A percentile compares a stretch with the other conserved stretches of the same genome.
phyloP scores from a whole-genome alignment of 345 rosid genomes.

The Melaleuca quinquenervia region DNA sequence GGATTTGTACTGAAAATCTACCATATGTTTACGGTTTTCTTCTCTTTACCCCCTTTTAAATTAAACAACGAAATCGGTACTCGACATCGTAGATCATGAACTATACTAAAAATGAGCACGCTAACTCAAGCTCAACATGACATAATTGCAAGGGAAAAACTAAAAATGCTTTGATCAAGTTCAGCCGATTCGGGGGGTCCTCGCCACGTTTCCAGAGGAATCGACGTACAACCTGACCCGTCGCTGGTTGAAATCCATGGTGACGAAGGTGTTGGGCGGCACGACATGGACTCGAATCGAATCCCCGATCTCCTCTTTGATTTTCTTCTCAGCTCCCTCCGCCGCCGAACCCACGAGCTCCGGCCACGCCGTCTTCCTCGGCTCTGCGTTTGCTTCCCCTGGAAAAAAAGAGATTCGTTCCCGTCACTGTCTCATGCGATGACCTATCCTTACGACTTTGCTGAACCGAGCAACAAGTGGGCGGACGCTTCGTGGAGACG shows the following conservation, averaged over 20 bases:
- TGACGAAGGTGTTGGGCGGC: slow-evolving; percentile 15
- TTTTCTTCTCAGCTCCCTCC: slow-evolving; percentile 36
- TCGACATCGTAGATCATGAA: not conserved
- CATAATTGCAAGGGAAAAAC: not conserved
- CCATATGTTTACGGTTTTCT: not conserved
- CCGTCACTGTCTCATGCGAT: not conserved
- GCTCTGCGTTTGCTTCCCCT: slow-evolving; percentile 5
- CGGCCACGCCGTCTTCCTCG: slow-evolving; percentile 28
- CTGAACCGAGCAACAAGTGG: not conserved
- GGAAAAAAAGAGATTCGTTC: not conserved
- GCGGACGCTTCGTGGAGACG: not conserved
- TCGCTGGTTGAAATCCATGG: slow-evolving; percentile 20
- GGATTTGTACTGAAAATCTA: not conserved
- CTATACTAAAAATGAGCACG: not conserved
- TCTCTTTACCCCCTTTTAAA: not conserved
- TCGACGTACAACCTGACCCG: slow-evolving; percentile 34
- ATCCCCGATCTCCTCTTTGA: slow-evolving; percentile 29
- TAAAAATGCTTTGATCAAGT: not conserved
- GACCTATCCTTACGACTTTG: not conserved
- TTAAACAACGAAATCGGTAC: not conserved
- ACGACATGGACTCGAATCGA: slow-evolving; percentile 22
- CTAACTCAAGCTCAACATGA: not conserved
- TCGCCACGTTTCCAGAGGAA: slow-evolving; percentile 16
- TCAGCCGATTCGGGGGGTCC: slow-evolving; percentile 26
- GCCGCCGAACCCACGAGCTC: slow-evolving; percentile 35